Conservation (phyloP, 257 asterid species). For the Fraxinus excelsior region DNA sequence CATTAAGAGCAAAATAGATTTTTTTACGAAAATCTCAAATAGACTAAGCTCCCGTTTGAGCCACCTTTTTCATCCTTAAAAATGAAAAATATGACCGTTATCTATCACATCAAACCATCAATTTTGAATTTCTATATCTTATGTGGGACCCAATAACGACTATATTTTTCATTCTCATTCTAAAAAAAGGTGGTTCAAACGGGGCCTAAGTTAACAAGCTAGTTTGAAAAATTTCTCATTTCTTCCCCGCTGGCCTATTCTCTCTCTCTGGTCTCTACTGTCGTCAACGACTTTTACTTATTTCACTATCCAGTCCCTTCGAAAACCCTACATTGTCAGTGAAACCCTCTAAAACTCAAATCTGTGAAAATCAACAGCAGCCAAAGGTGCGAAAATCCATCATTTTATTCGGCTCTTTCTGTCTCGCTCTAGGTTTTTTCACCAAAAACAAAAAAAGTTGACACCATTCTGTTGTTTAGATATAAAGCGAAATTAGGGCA, state of each 20-base stretch:
- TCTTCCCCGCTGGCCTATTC: not conserved
- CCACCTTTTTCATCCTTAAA: too few relatives aligned
- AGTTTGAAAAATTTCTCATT: too few relatives aligned
- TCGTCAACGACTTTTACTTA: conserved; percentile 33
- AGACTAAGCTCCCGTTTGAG: too few relatives aligned
- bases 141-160: too few relatives aligned
- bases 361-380: not conserved
- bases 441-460: not conserved
- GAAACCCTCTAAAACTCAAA: not conserved
- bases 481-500: conserved; percentile 12
- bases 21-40: too few relatives aligned
- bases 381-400: not conserved
- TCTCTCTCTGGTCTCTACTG: not conserved
- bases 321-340: conserved; percentile 26
- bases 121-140: too few relatives aligned
- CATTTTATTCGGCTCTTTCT: not conserved
- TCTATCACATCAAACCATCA: too few relatives aligned
- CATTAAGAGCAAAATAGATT: too few relatives aligned
- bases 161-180: too few relatives aligned
- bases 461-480: not conserved
- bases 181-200: too few relatives aligned
- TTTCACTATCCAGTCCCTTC: conserved; percentile 37
- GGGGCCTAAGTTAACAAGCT: too few relatives aligned
- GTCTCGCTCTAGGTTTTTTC: not conserved
- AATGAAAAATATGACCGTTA: too few relatives aligned